phyloP scores from a whole-genome alignment of 2,329 filamentous ascomycete species.

The Gaeumannomyces tritici region DNA sequence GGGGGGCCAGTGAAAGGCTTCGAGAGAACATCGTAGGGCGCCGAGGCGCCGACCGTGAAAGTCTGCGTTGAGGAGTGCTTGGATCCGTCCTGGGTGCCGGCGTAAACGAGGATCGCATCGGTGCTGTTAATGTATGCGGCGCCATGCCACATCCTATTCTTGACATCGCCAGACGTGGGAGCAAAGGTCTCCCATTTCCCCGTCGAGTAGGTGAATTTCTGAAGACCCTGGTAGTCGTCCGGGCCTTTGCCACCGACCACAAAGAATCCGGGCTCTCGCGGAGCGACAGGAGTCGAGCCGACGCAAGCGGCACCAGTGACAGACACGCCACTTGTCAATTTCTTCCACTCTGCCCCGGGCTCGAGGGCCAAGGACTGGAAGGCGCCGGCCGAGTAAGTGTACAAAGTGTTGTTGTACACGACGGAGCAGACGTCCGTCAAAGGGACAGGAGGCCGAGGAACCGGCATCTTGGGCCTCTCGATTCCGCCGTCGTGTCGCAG shows the following conservation, averaged over 20 bases:
- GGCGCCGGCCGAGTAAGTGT: slow-evolving; percentile 65
- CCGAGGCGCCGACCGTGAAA: slow-evolving; percentile 58
- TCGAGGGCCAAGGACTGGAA: slow-evolving; percentile 66
- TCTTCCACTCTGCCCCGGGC: slow-evolving; percentile 62
- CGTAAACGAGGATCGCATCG: slow-evolving; percentile 70
- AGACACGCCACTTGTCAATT: slow-evolving; percentile 53
- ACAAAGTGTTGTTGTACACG: slow-evolving; percentile 73
- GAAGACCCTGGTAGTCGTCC: slow-evolving; percentile 61
- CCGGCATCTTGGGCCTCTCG: slow-evolving; percentile 45
- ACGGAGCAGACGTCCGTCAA: slow-evolving; percentile 74
- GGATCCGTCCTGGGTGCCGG: slow-evolving; percentile 57
- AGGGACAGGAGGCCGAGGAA: slow-evolving; percentile 59
- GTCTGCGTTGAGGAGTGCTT: slow-evolving; percentile 57
- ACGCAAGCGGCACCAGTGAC: slow-evolving; percentile 74
- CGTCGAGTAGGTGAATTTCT: slow-evolving; percentile 51
- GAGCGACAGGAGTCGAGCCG: slow-evolving; percentile 51
- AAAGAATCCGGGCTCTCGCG: slow-evolving; percentile 56
- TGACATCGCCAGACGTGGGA: slow-evolving; percentile 39
- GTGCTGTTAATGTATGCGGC: slow-evolving; percentile 63
- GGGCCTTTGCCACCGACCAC: slow-evolving; percentile 65
- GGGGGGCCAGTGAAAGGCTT: slow-evolving; percentile 44
- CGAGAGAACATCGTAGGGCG: slow-evolving; percentile 51
- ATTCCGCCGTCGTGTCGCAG: not conserved
- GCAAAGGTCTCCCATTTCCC: slow-evolving; percentile 40
- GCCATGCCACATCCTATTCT: slow-evolving; percentile 65